phyloP scores from a whole-genome alignment of 2,329 filamentous ascomycete species.

The Dichotomopilus funicola region DNA sequence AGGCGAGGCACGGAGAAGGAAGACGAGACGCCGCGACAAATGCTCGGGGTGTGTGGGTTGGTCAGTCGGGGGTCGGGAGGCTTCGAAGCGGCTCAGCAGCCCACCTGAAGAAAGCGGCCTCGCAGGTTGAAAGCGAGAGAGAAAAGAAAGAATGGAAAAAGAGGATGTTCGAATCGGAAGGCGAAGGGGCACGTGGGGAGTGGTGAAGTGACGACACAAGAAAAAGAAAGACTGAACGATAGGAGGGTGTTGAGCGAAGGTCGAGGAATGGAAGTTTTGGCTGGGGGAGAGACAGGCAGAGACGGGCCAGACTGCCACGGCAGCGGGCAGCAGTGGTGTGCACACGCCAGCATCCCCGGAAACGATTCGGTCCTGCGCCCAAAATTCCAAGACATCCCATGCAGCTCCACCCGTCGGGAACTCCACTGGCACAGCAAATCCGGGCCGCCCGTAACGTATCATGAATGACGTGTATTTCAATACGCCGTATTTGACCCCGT shows the following conservation, averaged over 20 bases:
- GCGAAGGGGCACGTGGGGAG: conserved; percentile 9
- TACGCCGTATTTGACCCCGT: neutral
- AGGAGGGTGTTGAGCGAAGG: conserved; percentile 3
- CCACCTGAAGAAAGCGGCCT: neutral
- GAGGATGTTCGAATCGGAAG: conserved; percentile 7
- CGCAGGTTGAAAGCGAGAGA: neutral
- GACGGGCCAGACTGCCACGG: conserved; percentile 2
- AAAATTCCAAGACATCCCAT: conserved; percentile 21
- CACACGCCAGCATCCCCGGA: conserved; percentile 16
- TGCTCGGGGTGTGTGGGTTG: neutral
- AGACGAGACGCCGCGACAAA: conserved; percentile 10
- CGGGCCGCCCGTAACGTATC: neutral
- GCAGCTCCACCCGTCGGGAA: conserved; percentile 8
- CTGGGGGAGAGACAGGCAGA: neutral
- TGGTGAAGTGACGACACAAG: conserved; percentile 11
- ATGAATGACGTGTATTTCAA: neutral
- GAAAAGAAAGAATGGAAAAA: neutral
- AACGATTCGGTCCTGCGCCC: conserved; percentile 16
- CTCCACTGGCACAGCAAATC: conserved; percentile 7
- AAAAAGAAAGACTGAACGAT: conserved; percentile 18
- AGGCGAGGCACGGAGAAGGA: conserved; percentile 13
- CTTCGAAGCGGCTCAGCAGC: conserved; percentile 6
- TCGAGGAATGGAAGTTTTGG: conserved; percentile 4
- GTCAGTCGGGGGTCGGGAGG: conserved; percentile 1
- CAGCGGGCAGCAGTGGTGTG: conserved; percentile 18